Conservation (phyloP, 139 green algal genomes). For the Pseudopediastrum boryanum region DNA sequence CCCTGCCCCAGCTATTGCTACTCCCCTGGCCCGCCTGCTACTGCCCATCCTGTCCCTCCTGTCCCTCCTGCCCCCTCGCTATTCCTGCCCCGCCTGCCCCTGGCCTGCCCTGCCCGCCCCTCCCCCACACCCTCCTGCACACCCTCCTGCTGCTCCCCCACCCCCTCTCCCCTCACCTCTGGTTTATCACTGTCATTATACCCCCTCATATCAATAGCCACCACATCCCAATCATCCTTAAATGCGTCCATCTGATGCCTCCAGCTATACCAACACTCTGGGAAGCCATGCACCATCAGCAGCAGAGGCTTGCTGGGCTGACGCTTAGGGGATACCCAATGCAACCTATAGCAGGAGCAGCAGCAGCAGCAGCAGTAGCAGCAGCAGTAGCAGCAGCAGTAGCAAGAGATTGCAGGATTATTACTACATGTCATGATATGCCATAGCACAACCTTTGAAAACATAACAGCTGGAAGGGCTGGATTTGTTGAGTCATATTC, state of each 20-base stretch:
- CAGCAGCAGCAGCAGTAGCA: background rate
- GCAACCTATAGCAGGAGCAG: slow-evolving; percentile 37
- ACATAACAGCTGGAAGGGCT: no score
- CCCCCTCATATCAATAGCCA: slow-evolving; percentile 69
- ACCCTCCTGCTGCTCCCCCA: no score
- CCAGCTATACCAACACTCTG: slow-evolving; percentile 62
- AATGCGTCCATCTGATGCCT: slow-evolving; percentile 45
- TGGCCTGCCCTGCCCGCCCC: no score
- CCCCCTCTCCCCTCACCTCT: slow-evolving; percentile 31
- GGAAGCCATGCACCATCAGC: slow-evolving; percentile 74
- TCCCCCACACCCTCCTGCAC: background rate
- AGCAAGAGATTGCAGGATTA: background rate
- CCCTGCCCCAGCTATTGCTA: no score
- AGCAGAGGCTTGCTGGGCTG: slow-evolving; percentile 52
- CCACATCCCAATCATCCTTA: slow-evolving; percentile 55
- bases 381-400: background rate
- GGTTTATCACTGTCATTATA: slow-evolving; percentile 61
- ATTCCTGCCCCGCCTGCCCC: no score
- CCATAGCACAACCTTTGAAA: no score
- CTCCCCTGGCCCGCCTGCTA: no score
- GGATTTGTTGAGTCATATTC: no score
- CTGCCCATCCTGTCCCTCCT: no score
- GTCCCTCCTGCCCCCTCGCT: no score
- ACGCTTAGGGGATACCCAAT: slow-evolving; percentile 39
- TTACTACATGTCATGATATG: no score